Evolutionary conservation across 2,329 filamentous ascomycete genomes (phyloP).

Genomic region (Botrytis galanthina): DNA sequence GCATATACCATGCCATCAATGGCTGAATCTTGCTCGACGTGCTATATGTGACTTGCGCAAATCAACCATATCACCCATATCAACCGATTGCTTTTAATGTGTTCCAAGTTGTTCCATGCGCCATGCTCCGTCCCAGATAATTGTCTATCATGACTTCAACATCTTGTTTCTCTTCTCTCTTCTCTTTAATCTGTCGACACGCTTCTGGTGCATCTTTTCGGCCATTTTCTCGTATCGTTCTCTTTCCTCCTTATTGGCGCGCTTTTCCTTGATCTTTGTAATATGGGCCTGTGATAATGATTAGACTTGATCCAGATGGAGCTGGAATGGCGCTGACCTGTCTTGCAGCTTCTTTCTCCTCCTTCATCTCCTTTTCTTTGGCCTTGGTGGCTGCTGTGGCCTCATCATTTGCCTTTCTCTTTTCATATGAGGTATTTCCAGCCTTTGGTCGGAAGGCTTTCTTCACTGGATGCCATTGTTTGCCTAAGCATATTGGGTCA

Average conservation of each 20-base stretch:
- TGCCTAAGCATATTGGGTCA: conserved; percentile 56
- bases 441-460: conserved; percentile 80
- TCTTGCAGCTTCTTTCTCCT: conserved; percentile 87
- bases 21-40: neutral
- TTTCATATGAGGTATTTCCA: conserved; percentile 75
- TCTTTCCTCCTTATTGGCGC: conserved; percentile 87
- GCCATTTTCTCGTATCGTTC: conserved; percentile 91
- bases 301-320: neutral
- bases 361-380: conserved; percentile 92
- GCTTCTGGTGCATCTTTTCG: conserved; percentile 96
- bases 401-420: conserved; percentile 68
- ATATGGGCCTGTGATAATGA: conserved; percentile 60
- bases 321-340: conserved; percentile 55
- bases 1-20: neutral
- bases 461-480: conserved; percentile 87
- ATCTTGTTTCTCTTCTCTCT: conserved; percentile 96
- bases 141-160: conserved; percentile 56
- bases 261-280: conserved; percentile 78
- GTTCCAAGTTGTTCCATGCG: conserved; percentile 9
- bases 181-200: conserved; percentile 87
- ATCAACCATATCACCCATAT: neutral
- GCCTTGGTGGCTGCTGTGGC: conserved; percentile 77
- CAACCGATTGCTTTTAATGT: neutral
- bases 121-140: conserved; percentile 12
- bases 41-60: conserved; percentile 1